These are phyloP conservation scores for Globisporangium nodosum DNA, from an alignment of 352 stramenopile species.

Conservation along the genomic window DNA sequence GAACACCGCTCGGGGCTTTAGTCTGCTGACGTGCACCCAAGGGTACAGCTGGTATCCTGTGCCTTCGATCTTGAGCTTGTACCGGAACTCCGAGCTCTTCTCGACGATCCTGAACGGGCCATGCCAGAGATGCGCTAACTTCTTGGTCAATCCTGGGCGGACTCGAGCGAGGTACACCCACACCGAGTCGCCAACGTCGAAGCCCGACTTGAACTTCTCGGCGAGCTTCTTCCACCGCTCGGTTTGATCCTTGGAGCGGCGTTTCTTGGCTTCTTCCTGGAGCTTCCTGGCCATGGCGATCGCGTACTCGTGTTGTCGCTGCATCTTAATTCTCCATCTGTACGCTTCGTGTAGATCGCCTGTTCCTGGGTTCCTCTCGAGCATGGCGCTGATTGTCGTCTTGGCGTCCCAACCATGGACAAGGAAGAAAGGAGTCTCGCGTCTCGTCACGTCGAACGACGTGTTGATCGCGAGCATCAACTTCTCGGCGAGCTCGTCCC, in stretches of 20 bases:
- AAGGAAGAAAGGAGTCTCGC: constrained; percentile 16
- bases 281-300: background rate
- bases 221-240: background rate
- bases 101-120: constrained; percentile 17
- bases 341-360: background rate
- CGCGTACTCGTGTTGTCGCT: constrained; percentile 7
- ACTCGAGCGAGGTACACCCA: constrained; percentile 2
- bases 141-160: background rate
- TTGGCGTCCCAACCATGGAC: constrained; percentile 16
- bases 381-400: constrained; percentile 3
- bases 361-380: background rate
- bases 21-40: constrained; percentile 16
- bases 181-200: background rate
- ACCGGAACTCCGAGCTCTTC: constrained; percentile 10
- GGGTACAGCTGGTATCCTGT: constrained; percentile 12
- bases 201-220: background rate
- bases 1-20: constrained; percentile 1
- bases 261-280: background rate
- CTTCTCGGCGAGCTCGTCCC: constrained; percentile 19
- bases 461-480: constrained; percentile 23
- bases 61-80: background rate
- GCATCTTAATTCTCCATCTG: constrained; percentile 4
- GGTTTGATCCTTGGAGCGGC: background rate
- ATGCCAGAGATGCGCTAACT: constrained; percentile 20
- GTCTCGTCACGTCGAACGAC: constrained; percentile 8